Evolutionary conservation across 345 rosid genomes (phyloP), one percentile per base, ranked within the genome.

Genomic region (Syzygium aqueum): DNA sequence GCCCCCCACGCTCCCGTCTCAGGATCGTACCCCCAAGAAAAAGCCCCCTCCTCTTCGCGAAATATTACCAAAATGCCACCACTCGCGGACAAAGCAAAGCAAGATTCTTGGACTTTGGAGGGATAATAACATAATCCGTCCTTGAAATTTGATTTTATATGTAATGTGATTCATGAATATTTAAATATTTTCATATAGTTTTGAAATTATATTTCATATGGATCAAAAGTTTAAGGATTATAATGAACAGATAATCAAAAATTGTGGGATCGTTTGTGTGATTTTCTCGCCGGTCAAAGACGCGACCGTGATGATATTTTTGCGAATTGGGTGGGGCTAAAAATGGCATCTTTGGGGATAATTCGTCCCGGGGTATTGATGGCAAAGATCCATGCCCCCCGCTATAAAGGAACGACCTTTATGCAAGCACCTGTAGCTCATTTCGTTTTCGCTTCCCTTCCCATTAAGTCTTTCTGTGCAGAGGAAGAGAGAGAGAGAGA

Each of bases 151-250:
- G 46, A 43, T 43, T 1, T 7, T 5, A 43, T 6, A 3, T 43
- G 3, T 1, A 43, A 43, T 43, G 1, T 43, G 1, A 6, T 43
- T 4, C 1, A 1, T 43, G 7, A 43, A 43, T 6, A 43, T 43
- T 43, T 5, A 6, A 43, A 43, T 1, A 43, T 43, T 43, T 43
- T 43, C 1, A 43, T 43, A 43, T 43, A 43, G 1, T 43, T 43
- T 5, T 43, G 1, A 43, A 43, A 43, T 5, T 43, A 43, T 5
- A 43, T 43, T 43, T 1, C 5, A 43, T 5, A 43, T 43, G 1
- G 1, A 43, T 43, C 1, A 43, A 43, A 43, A 43, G 0, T 43
- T 43, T 43, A 43, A 43, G 7, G 7, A 43, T 4, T 43, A 43
- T 43, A n/a, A n/a, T n/a, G n/a, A n/a, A n/a, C n/a, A n/a, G n/a